A percentile compares a stretch with the other conserved stretches of the same genome.
These are phyloP conservation scores for Jasminum sambac DNA, from an alignment of 257 asterid species.

Conservation along the genomic window DNA sequence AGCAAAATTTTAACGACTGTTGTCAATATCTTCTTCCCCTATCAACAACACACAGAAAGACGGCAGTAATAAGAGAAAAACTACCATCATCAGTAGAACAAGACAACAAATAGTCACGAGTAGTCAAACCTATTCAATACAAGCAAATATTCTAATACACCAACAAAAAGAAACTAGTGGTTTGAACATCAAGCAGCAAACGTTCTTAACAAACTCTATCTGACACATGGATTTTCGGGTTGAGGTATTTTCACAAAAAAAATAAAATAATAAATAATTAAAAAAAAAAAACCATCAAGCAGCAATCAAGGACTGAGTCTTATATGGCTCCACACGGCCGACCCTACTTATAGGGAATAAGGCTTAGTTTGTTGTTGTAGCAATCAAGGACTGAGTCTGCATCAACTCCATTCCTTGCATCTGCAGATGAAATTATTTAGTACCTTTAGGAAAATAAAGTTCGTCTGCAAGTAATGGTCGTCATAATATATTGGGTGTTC, in stretches of 20 bases:
- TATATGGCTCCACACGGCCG: too few relatives aligned
- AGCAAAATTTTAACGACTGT: slow-evolving; percentile 15
- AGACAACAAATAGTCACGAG: neutral
- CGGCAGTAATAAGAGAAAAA: neutral
- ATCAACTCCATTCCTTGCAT: neutral
- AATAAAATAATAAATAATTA: too few relatives aligned
- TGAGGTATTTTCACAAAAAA: too few relatives aligned
- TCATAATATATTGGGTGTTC: neutral
- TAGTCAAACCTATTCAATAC: neutral
- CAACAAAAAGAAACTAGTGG: neutral
- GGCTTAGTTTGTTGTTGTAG: too few relatives aligned
- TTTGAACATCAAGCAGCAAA: neutral
- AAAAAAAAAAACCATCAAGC: too few relatives aligned
- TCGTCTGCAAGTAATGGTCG: neutral
- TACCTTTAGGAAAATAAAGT: slow-evolving; percentile 1
- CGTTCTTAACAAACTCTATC: too few relatives aligned
- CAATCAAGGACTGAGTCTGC: neutral
- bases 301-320: too few relatives aligned
- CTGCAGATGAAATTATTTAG: neutral
- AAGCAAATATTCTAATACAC: neutral
- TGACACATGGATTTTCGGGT: too few relatives aligned
- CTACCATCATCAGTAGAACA: slow-evolving; percentile 8
- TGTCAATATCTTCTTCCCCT: slow-evolving; percentile 1
- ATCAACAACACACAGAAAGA: neutral
- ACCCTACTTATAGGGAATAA: too few relatives aligned